Evolutionary conservation across 345 rosid species (phyloP).

Genomic region (Syzygium oleosum): DNA sequence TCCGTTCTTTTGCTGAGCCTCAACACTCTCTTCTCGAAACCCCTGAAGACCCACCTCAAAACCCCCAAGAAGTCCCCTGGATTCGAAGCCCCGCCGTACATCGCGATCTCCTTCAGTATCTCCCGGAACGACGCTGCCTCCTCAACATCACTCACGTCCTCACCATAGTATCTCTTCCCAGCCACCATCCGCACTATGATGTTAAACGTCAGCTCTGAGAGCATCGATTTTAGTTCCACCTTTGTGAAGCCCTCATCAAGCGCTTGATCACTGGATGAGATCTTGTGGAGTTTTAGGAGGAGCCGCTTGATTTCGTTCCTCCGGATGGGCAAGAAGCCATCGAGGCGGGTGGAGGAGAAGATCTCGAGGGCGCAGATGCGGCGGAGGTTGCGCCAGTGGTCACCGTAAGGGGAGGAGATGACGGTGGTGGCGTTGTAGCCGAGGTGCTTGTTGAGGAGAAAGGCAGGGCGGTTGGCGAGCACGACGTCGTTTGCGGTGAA

Average conservation of each 20-base stretch:
- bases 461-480: constrained; percentile 3
- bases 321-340: constrained; percentile 6
- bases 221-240: constrained; percentile 9
- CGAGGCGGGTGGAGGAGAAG: constrained; percentile 26
- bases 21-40: background rate
- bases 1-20: constrained; percentile 17
- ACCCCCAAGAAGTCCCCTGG: constrained; percentile 29
- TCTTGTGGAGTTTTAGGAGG: background rate
- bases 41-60: constrained; percentile 18
- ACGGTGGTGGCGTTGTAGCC: constrained; percentile 24
- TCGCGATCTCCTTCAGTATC: background rate
- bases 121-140: background rate
- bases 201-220: background rate
- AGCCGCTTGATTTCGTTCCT: constrained; percentile 18
- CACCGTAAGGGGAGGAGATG: constrained; percentile 18
- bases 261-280: constrained; percentile 10
- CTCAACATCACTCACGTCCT: background rate
- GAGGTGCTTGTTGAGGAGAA: background rate
- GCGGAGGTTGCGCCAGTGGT: constrained; percentile 43
- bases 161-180: background rate
- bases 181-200: background rate
- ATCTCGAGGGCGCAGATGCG: constrained; percentile 26
- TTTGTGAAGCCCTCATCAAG: background rate
- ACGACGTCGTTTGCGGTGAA: constrained; percentile 1
- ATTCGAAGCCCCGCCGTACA: constrained; percentile 19